A percentile compares a stretch with the other conserved stretches of the same genome.
These are phyloP conservation scores for Gilbertella persicaria DNA, from an alignment of 371 early-diverging fungal genomes.

Conservation along the genomic window DNA sequence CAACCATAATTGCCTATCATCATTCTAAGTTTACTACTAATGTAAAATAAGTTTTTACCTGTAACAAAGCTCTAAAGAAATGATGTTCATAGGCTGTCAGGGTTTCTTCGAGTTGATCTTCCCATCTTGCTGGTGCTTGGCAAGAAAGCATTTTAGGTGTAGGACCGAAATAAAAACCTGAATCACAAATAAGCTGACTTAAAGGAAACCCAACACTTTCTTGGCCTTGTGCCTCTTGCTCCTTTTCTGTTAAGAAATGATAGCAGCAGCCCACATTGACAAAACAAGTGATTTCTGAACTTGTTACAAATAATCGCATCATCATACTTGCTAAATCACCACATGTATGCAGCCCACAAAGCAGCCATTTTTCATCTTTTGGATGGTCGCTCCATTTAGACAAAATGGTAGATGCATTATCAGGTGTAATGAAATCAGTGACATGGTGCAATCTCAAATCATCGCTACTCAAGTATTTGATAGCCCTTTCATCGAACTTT, in stretches of 20 bases:
- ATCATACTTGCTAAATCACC: constrained; percentile 78
- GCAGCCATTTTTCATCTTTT: constrained; percentile 55
- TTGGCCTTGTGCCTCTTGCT: background rate
- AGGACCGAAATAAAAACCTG: constrained; percentile 56
- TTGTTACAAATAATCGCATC: constrained; percentile 67
- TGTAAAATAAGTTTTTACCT: constrained; percentile 22
- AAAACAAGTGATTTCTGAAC: constrained; percentile 62
- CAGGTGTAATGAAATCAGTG: constrained; percentile 56
- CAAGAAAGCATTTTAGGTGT: constrained; percentile 83
- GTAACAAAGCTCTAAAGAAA: constrained; percentile 74
- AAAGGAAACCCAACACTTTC: constrained; percentile 50
- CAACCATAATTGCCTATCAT: constrained; percentile 50
- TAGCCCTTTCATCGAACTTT: constrained; percentile 56
- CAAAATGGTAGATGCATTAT: constrained; percentile 51
- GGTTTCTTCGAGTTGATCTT: constrained; percentile 47
- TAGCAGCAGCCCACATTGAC: constrained; percentile 89
- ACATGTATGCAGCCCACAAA: constrained; percentile 87
- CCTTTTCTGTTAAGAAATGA: constrained; percentile 58
- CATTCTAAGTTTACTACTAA: background rate
- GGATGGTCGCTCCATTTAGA: constrained; percentile 30
- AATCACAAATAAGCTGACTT: constrained; percentile 22
- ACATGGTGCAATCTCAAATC: constrained; percentile 51
- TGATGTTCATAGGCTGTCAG: constrained; percentile 68
- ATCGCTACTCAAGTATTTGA: constrained; percentile 24
- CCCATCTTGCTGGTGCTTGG: constrained; percentile 83